Evolutionary conservation across 306 rosid genomes (phyloP), one percentile per base, ranked within the genome.

Genomic region (Castanea crenata): DNA sequence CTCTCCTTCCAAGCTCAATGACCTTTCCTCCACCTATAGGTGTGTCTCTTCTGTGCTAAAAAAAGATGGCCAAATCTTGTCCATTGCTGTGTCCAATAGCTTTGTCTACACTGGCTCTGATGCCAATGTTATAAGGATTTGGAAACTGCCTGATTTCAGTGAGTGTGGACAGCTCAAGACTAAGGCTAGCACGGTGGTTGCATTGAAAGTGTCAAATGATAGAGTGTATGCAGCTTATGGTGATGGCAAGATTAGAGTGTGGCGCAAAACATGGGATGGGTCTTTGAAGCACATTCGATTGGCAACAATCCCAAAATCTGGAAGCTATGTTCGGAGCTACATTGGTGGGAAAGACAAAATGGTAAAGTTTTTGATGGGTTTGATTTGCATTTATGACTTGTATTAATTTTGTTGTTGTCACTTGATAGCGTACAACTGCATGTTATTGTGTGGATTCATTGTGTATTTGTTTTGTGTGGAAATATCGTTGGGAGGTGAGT

Each of bases 91-190:
- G 13, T 92, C 92, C 23, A 86, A 84, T 23, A 89, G 93, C 6
- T 72, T 94, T 3, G 84, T 90, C n/a, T 94, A 92, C 88, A 92
- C 99, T 0, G 97, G 99, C 34, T 89, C 97, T 3, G 91, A 84
- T 18, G 68, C 88, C 68, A 91, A 90, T 57, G 41, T 89, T 16
- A 86, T 94, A 0, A 86, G 97, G 85, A 84, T 90, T 3, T 94
- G 99, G 99, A 92, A 91, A 82, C 85, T 94, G 8, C 97, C 99
- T 1, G 99, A 92, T 80, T 94, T 94, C 83, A 78, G 86, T 2
- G 97, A 94, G 71, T 94, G 92, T 38, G 97, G 93, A 15, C 97
- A 92, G 78, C 85, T 94, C 44, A 91, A 88, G 77, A 91, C 93
- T 69, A 90, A 85, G 83, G 90, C 97, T 78, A 82, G 80, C 83